These are phyloP conservation scores for Nidularia sp. DNA, from an alignment of 768 basidiomycete genomes.

Conservation along the genomic window DNA sequence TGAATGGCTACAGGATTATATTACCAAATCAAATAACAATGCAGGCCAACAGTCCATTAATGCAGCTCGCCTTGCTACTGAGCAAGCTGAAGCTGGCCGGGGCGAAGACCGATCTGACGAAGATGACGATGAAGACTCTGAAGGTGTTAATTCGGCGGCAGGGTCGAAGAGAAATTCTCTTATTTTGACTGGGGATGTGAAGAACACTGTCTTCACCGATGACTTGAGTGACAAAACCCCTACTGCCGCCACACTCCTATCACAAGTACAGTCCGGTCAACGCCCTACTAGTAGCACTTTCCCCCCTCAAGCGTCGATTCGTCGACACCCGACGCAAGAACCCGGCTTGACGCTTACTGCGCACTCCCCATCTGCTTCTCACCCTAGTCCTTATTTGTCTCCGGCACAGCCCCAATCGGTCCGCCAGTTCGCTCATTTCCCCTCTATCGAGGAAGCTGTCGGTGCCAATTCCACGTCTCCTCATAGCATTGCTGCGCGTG, in stretches of 20 bases:
- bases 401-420: constrained; percentile 59
- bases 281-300: constrained; percentile 51
- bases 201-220: constrained; percentile 51
- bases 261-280: constrained; percentile 70
- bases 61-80: constrained; percentile 68
- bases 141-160: constrained; percentile 58
- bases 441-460: constrained; percentile 82
- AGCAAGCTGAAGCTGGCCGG: constrained; percentile 60
- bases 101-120: constrained; percentile 77
- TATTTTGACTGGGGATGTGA: constrained; percentile 59
- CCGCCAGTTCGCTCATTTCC: constrained; percentile 76
- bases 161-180: constrained; percentile 74
- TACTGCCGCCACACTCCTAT: constrained; percentile 71
- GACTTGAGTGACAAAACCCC: constrained; percentile 85
- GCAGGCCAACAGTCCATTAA: constrained; percentile 74
- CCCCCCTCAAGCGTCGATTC: constrained; percentile 72
- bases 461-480: constrained; percentile 70
- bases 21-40: constrained; percentile 85
- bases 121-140: constrained; percentile 84
- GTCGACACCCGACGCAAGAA: constrained; percentile 66
- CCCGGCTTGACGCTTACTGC: constrained; percentile 48
- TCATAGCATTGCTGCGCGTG: constrained; percentile 75
- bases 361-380: constrained; percentile 51
- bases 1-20: constrained; percentile 89
- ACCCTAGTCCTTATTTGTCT: constrained; percentile 42